Conservation (phyloP, 1,284 basidiomycete genomes). For the Coniophora puteana region DNA sequence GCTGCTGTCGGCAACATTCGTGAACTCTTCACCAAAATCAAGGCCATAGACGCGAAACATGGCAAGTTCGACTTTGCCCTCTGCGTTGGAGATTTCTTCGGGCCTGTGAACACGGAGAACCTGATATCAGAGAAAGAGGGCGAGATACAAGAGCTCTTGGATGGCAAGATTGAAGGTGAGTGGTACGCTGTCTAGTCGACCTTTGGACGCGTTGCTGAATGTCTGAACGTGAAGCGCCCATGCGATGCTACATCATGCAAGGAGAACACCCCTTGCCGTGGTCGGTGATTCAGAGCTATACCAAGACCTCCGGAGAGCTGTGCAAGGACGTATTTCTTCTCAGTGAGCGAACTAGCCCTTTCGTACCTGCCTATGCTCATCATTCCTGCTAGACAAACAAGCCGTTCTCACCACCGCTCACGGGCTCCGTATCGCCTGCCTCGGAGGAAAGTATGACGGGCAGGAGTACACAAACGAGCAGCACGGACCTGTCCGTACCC, state of each 20-base stretch:
- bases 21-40: conserved; percentile 78
- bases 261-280: conserved; percentile 74
- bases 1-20: conserved; percentile 76
- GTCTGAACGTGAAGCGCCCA: conserved; percentile 52
- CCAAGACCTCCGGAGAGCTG: conserved; percentile 73
- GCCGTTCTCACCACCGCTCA: conserved; percentile 78
- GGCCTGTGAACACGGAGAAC: conserved; percentile 42
- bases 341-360: conserved; percentile 51
- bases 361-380: conserved; percentile 2
- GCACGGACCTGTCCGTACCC: conserved; percentile 51
- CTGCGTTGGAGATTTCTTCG: conserved; percentile 91
- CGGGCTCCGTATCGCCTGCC: conserved; percentile 81
- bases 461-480: conserved; percentile 55
- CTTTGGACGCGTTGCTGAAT: conserved; percentile 8
- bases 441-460: conserved; percentile 75
- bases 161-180: conserved; percentile 63
- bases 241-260: conserved; percentile 92
- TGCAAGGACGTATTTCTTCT: conserved; percentile 81
- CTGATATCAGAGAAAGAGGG: conserved; percentile 33
- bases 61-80: conserved; percentile 91
- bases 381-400: conserved; percentile 66
- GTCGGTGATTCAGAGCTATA: conserved; percentile 69
- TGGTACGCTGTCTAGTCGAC: too few relatives aligned
- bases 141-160: conserved; percentile 59
- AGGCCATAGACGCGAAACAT: conserved; percentile 87